Base-by-base conservation (phyloP, 495 filamentous ascomycete genomes). In the Aspergillus heteromorphus region DNA sequence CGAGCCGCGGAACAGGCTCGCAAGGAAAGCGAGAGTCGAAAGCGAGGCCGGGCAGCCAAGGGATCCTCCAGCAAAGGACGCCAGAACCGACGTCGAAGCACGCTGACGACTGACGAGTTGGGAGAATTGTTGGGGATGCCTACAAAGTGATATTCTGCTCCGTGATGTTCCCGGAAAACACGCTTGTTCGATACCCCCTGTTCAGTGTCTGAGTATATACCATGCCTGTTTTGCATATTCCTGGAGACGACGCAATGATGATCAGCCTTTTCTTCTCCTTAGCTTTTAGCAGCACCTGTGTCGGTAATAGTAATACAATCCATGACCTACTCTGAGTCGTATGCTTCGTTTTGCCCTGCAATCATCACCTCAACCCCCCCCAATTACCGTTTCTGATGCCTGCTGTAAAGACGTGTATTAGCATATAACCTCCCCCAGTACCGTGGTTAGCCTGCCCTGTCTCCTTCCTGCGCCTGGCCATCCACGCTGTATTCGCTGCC, bases 31-130 rank as follows among this genome's bases (percentile, higher is more conserved):
- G 69, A 74, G 51, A 70, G 67, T n/a, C 67, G 66, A 34, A 73
- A 73, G 53, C 67, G 65, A 68, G 81, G 70, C 63, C 75, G 61
- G 25, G 61, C 59, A 55, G 70, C 56, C 45, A 76, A 73, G 59
- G 56, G 58, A 38, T 65, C 64, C 36, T 65, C 64, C 36, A 74
- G 63, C 60, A 73, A 65, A 73, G 67, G 64, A 67, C 71, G 64
- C 61, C 66, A 49, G 38, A 79, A 74, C 43, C 74, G 87, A 48
- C 72, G 87, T 60, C 70, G 87, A 40, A 89, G 86, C 54, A 89
- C 87, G 7, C 71, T 91, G 0, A 87, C 82, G 19, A 82, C 79
- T n/a, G 84, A 84, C 72, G 87, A 91, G 59, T 60, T 89, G 43
- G 83, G 87, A 50, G 81, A 83, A 42, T 66, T 87, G 59, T 80